Evolutionary conservation across 345 rosid genomes (phyloP), one percentile per base, ranked within the genome.

Genomic region (Pistacia integerrima): DNA sequence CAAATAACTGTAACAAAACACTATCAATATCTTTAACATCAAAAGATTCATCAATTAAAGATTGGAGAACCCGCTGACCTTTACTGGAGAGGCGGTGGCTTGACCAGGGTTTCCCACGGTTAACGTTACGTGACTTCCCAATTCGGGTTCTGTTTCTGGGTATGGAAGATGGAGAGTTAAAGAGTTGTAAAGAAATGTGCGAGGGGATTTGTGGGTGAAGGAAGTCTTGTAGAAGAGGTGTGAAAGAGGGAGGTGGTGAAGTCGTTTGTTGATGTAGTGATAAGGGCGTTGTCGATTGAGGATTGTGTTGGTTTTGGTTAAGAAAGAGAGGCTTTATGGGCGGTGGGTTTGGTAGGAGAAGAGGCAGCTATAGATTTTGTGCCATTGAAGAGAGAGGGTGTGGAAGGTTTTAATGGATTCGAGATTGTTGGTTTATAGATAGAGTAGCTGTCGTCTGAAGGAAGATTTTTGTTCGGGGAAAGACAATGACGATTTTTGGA

Each of bases 21-120:
- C 64, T 14, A 70, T 85, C 86, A 28, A 93, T 64, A n/a, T 64
- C 83, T 76, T 70, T 68, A 25, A 73, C 79, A 80, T 92, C 88
- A 73, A 93, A 92, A 75, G 78, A 75, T 1, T 92, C 86, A 65
- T 90, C 90, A 77, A 82, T 81, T 54, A 92, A 59, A 36, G 88
- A 83, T 35, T 82, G 73, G 18, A 96, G 87, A 84, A 90, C 72
- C 69, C 73, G 86, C 83, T 89, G 89, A 83, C 93, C 99, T 75
- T 61, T 83, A 38, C 81, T 64, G 71, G 98, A 96, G 64, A 96
- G 87, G 70, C 88, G 84, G 69, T 79, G 81, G 82, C 86, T 74
- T 56, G 90, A 81, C 99, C 98, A 93, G 28, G 91, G 94, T 77
- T 85, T 90, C 4, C 98, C 94, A 49, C 90, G 87, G 87, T 93